phyloP scores from a whole-genome alignment of 2,329 filamentous ascomycete genomes.

The Phaeosphaeria sp. region DNA sequence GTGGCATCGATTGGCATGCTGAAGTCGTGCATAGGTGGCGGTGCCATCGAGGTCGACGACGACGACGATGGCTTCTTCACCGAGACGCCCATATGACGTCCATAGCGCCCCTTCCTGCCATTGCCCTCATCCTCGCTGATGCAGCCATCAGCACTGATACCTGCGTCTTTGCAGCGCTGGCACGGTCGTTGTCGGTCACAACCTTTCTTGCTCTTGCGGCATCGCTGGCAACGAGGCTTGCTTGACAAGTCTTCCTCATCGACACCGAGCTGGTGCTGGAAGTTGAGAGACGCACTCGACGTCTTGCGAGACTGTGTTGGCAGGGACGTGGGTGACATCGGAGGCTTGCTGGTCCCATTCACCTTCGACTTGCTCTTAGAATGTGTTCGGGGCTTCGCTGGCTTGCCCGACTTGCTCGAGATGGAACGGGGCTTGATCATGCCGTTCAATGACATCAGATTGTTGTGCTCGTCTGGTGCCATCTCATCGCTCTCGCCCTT shows the following conservation, averaged over 20 bases:
- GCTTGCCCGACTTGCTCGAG: conserved; percentile 50
- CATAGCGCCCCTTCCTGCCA: conserved; percentile 92
- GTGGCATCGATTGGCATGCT: conserved; percentile 25
- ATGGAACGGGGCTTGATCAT: conserved; percentile 45
- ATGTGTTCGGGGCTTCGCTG: conserved; percentile 48
- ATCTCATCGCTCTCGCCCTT: conserved; percentile 62
- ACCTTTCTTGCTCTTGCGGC: conserved; percentile 99
- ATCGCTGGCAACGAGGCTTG: conserved; percentile 96
- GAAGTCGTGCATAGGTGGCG: conserved; percentile 43
- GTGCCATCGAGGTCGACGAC: conserved; percentile 43
- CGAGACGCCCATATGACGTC: conserved; percentile 71
- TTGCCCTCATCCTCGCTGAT: conserved; percentile 98
- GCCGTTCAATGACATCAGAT: conserved; percentile 52
- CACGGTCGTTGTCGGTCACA: conserved; percentile 97
- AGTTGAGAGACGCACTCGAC: conserved; percentile 73
- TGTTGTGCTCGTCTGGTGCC: conserved; percentile 43
- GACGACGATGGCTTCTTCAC: conserved; percentile 61
- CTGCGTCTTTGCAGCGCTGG: conserved; percentile 93
- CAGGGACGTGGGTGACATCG: conserved; percentile 66
- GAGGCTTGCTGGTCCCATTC: conserved; percentile 49
- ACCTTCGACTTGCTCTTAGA: conserved; percentile 61
- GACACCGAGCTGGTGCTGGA: conserved; percentile 66
- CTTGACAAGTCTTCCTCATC: conserved; percentile 92
- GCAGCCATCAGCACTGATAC: conserved; percentile 90
- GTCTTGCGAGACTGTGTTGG: conserved; percentile 76